phyloP scores from a whole-genome alignment of 2,329 filamentous ascomycete species.

The Karstenula rhodostoma region DNA sequence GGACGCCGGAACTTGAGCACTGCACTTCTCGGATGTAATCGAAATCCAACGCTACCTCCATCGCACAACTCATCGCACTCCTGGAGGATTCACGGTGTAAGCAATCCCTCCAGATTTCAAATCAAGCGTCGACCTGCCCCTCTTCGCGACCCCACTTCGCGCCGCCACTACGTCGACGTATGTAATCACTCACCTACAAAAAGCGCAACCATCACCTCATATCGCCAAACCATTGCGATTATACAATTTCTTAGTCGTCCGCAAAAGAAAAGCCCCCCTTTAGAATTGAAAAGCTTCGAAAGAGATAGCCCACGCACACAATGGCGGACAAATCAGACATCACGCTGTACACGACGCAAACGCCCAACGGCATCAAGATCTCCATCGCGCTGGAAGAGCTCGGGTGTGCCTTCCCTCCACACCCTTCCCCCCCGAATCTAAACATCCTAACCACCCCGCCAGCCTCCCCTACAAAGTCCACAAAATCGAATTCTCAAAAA shows the following conservation, averaged over 20 bases:
- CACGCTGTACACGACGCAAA: conserved; percentile 81
- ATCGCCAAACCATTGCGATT: background rate
- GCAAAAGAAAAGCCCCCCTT: background rate
- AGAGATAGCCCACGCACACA: background rate
- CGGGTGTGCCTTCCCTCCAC: conserved; percentile 51
- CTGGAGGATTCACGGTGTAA: background rate
- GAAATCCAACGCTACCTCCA: background rate
- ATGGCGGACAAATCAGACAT: conserved; percentile 65
- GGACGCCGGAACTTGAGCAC: background rate
- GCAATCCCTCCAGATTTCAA: background rate
- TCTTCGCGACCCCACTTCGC: conserved; percentile 11
- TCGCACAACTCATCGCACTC: background rate
- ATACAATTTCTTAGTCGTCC: background rate
- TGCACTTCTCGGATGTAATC: background rate
- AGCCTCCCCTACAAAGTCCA: conserved; percentile 78
- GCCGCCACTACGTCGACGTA: conserved; percentile 3
- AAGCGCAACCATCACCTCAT: background rate
- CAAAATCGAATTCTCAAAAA: conserved; percentile 74
- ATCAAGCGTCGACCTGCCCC: background rate
- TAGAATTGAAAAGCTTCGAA: background rate
- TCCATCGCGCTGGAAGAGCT: conserved; percentile 89
- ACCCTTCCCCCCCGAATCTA: background rate
- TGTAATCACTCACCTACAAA: background rate
- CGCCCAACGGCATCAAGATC: conserved; percentile 90
- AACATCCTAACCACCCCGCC: background rate